Percentiles rank a stretch among this genome's conserved stretches.
These are phyloP conservation scores for Venturia pyrina DNA, from an alignment of 2,329 filamentous ascomycete species.

Conservation along the genomic window DNA sequence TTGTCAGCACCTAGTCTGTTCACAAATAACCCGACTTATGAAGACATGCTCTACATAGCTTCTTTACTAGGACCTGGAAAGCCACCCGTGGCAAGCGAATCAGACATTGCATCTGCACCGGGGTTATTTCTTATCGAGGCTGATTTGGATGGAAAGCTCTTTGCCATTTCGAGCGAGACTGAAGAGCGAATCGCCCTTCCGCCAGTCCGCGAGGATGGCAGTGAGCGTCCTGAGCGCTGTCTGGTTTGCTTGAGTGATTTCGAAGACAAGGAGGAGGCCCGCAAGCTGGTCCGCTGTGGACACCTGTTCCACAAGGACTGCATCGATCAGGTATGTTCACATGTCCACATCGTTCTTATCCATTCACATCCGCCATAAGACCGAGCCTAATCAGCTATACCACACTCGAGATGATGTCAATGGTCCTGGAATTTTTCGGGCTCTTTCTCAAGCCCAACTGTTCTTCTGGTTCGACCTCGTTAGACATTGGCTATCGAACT, in stretches of 20 bases:
- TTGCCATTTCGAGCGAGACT: slow-evolving; percentile 32
- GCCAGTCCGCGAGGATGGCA: slow-evolving; percentile 23
- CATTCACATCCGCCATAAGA: too few relatives aligned
- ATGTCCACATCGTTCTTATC: too few relatives aligned
- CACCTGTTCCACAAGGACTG: slow-evolving; percentile 60
- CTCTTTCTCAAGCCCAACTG: too few relatives aligned
- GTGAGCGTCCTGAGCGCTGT: slow-evolving; percentile 31
- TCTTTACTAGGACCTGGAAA: slow-evolving; percentile 58
- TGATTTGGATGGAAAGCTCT: slow-evolving; percentile 22
- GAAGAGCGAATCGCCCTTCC: slow-evolving; percentile 19
- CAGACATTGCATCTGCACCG: slow-evolving; percentile 52
- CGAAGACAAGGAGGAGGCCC: slow-evolving; percentile 49
- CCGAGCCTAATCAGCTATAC: too few relatives aligned
- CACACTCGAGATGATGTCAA: too few relatives aligned
- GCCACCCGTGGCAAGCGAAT: slow-evolving; percentile 55
- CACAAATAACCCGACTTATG: slow-evolving; percentile 61
- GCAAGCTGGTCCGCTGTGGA: slow-evolving; percentile 52
- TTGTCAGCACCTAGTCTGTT: slow-evolving; percentile 60
- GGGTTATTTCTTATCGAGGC: slow-evolving; percentile 44
- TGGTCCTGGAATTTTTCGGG: too few relatives aligned
- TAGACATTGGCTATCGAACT: too few relatives aligned
- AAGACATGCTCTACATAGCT: slow-evolving; percentile 61
- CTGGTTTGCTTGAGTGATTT: slow-evolving; percentile 59
- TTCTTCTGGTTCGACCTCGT: too few relatives aligned
- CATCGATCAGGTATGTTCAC: slow-evolving; percentile 52